phyloP scores from a whole-genome alignment of 106 monocot genomes.

The Phalaenopsis equestris region DNA sequence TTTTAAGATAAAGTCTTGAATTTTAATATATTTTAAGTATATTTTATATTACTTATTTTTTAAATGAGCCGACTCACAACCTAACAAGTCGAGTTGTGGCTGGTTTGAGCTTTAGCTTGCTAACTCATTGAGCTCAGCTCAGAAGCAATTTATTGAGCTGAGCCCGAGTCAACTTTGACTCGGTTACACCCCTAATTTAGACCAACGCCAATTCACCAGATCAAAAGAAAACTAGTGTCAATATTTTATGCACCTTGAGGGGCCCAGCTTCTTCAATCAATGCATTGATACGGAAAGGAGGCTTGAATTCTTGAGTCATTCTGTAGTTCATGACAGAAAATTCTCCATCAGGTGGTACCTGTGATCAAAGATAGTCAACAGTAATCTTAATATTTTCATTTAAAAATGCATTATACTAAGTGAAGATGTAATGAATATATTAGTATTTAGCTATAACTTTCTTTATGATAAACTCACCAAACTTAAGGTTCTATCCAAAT shows the following conservation, averaged over 20 bases:
- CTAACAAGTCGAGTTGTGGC: too few relatives aligned
- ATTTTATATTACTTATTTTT: too few relatives aligned
- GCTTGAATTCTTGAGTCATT: conserved; percentile 97
- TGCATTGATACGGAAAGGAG: conserved; percentile 89
- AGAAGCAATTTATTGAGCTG: too few relatives aligned
- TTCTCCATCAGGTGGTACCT: conserved; percentile 96
- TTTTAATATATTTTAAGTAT: too few relatives aligned
- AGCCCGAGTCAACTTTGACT: too few relatives aligned
- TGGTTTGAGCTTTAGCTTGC: too few relatives aligned
- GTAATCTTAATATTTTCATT: background rate
- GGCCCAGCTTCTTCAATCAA: conserved; percentile 92
- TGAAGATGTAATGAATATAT: background rate
- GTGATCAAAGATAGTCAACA: conserved; percentile 8
- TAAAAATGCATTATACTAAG: background rate
- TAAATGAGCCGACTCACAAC: too few relatives aligned
- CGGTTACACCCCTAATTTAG: background rate
- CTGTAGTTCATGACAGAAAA: conserved; percentile 98
- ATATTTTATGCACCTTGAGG: conserved; percentile 37
- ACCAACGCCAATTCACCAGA: background rate
- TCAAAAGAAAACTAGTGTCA: background rate
- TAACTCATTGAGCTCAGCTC: too few relatives aligned
- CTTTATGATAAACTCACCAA: conserved; percentile 46
- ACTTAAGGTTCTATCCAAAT: conserved; percentile 66
- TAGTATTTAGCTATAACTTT: background rate
- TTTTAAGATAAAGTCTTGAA: too few relatives aligned